Conservation (phyloP, 1,284 basidiomycete species). For the Malassezia furfur region DNA sequence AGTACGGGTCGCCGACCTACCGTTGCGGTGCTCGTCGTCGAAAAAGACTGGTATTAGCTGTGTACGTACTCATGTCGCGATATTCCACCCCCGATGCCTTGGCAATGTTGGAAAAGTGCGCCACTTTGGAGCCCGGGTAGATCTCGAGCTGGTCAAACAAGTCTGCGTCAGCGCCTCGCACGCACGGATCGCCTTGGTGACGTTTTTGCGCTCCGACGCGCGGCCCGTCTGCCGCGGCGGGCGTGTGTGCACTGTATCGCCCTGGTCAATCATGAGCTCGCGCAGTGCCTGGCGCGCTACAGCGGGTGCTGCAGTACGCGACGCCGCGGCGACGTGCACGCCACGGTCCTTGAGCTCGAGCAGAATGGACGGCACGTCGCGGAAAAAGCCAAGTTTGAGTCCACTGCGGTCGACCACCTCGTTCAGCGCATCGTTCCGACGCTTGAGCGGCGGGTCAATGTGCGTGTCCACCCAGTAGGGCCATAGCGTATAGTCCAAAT, state of each 20-base stretch:
- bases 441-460: constrained; percentile 31
- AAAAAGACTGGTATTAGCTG: constrained; percentile 27
- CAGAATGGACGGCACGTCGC: constrained; percentile 37
- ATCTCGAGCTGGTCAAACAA: constrained; percentile 42
- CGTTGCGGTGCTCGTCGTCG: constrained; percentile 40
- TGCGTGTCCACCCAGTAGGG: constrained; percentile 44
- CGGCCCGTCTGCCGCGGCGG: not conserved
- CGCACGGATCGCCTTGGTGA: constrained; percentile 23
- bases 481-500: constrained; percentile 45
- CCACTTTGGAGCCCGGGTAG: constrained; percentile 42
- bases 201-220: not conserved
- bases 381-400: constrained; percentile 31
- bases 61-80: constrained; percentile 31
- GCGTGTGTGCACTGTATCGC: constrained; percentile 5
- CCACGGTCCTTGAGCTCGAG: constrained; percentile 21
- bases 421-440: constrained; percentile 26
- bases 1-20: not conserved
- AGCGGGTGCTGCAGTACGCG: constrained; percentile 32
- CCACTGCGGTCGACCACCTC: constrained; percentile 27
- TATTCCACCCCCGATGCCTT: constrained; percentile 29
- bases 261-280: constrained; percentile 24
- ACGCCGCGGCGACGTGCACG: constrained; percentile 32
- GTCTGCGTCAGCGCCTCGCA: not conserved
- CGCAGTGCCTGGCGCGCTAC: constrained; percentile 38
- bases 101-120: constrained; percentile 34